phyloP scores from a whole-genome alignment of 495 filamentous ascomycete genomes.

The Penicillium arizonense region DNA sequence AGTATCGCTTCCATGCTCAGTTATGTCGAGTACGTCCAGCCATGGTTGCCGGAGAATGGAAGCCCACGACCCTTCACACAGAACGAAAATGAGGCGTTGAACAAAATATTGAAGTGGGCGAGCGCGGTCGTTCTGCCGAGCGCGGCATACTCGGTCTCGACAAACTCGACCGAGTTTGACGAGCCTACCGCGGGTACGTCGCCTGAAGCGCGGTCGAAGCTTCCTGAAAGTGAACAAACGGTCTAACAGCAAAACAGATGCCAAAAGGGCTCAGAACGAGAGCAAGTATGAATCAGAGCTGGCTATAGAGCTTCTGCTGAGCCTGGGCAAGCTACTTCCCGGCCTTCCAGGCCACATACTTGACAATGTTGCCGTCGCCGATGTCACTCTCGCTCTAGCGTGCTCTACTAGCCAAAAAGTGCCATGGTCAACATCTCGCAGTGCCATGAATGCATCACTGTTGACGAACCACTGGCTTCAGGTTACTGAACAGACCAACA shows the following conservation, averaged over 20 bases:
- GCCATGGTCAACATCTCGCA: conserved; percentile 51
- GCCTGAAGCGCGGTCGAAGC: no score
- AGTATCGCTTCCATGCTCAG: conserved; percentile 28
- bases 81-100: conserved; percentile 25
- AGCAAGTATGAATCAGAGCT: conserved; percentile 23
- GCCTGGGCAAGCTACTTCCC: conserved; percentile 12
- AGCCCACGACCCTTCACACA: conserved; percentile 13
- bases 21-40: conserved; percentile 21
- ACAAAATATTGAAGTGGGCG: conserved; percentile 37
- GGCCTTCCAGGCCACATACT: conserved; percentile 16
- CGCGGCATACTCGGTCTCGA: conserved; percentile 10
- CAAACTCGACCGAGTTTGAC: conserved; percentile 21
- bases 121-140: conserved; percentile 30
- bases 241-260: conserved; percentile 9
- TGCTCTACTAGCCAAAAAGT: conserved; percentile 50
- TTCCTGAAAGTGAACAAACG: no score
- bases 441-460: conserved; percentile 23
- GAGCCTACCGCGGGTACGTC: conserved; percentile 6
- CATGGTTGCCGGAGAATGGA: conserved; percentile 11
- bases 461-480: conserved; percentile 40
- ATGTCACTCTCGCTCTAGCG: conserved; percentile 35
- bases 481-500: conserved; percentile 10
- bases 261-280: conserved; percentile 17
- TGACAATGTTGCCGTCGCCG: conserved; percentile 11
- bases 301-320: conserved; percentile 28